Base-by-base conservation (phyloP, 208 protist genomes). In the Kentomonas sorsogonicus region DNA sequence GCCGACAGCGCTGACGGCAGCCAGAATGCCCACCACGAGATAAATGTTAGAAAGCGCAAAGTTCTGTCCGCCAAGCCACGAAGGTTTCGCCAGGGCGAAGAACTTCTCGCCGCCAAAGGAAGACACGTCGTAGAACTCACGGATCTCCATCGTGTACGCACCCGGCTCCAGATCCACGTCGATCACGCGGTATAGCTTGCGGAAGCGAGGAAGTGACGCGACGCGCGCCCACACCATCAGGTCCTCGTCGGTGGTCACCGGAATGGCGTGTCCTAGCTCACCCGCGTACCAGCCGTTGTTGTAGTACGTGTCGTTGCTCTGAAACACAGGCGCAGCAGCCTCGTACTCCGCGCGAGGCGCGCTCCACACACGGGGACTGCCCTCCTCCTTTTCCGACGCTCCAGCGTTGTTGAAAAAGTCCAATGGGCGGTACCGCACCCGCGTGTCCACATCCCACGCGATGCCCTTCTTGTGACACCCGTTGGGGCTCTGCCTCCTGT, bases 151-250 rank as follows among this genome's bases (percentile, higher is more conserved):
- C 1, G 68, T 57, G 77, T 98, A 98, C 29, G 20, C 75, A 18
- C 98, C 97, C 6, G 83, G 48, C 1, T 31, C 3, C 2, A 99
- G 67, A 44, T 91, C 79, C 11, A 58, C 45, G 40, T 91, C 59
- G 41, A 98, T 96, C 39, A 91, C 77, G 33, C 96, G 80, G 72
- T 97, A 96, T n/a, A 99, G 92, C 78, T 99, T 99, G 31, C 95
- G 90, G 73, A 99, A 99, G 25, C 62, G 94, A 27, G 98, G 95
- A 22, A 99, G 66, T 16, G 86, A 94, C 7, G 98, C 96, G 6
- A 86, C 82, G 29, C 97, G 85, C 74, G 98, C 97, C 98, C 98
- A 99, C 43, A 99, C 97, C 60, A 99, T 98, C 31, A 99, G 93
- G 68, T 99, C 94, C 66, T 99, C 91, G 79, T 99, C 93, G 38